Base-by-base conservation (phyloP, 305 asterid genomes). In the Solanum chacoense region DNA sequence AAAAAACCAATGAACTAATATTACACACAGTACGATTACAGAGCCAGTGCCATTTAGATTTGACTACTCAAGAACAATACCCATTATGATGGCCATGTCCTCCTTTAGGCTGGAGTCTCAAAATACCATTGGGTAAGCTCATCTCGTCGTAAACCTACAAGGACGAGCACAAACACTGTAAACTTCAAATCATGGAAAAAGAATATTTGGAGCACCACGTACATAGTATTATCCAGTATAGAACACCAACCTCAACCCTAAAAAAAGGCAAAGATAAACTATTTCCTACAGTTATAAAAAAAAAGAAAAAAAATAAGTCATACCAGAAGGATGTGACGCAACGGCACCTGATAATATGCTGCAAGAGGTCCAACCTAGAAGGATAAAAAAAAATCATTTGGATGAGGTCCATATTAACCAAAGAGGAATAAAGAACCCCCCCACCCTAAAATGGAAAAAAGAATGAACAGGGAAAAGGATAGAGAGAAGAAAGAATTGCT, bases 71-170 rank as follows among this genome's bases (percentile, higher is more conserved):
- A 88, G 83, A 90, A 89, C 78, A 45, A 91, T 96, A 97, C 99
- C 99, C 99, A 28, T 95, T 97, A 90, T 96, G 99, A 91, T 95
- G 96, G 45, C 98, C 99, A 90, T 96, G 99, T 35, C 99, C 99
- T 91, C 98, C 99, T 93, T 96, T 97, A 2, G 98, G 99, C 87
- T 96, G 99, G 88, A 96, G 92, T 94, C 99, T 95, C 89, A 96
- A 84, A 86, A 97, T 96, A 89, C 98, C 99, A 90, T 95, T 96
- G 11, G 98, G 99, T 90, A 96, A 94, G 92, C 95, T 95, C 98
- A 95, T 95, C 92, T 97, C 99, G 90, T 97, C 99, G 85, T 96
- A 94, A 84, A 96, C 92, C 99, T 97, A 88, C 73, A 91, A 89
- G 40, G 31, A 84, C 4, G 67, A 59, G 87, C 18, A 71, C 12